These are phyloP conservation scores for Colletotrichum godetiae DNA, from an alignment of 2,329 filamentous ascomycete species.

Conservation along the genomic window DNA sequence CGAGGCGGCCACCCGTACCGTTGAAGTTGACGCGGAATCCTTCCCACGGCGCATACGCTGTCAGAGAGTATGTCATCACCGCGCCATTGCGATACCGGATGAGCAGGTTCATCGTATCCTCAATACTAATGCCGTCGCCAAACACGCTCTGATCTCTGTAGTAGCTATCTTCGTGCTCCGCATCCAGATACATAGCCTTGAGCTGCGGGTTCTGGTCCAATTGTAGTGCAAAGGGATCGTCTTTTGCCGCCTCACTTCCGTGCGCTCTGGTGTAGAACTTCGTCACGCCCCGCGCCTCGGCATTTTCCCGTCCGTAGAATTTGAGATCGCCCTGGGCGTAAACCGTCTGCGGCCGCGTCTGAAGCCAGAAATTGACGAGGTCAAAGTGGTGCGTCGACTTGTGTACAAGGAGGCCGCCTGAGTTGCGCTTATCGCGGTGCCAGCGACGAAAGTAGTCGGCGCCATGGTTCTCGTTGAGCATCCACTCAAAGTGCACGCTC, in stretches of 20 bases:
- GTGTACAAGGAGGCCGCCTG: slow-evolving; percentile 59
- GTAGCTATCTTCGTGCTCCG: slow-evolving; percentile 72
- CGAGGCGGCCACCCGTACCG: slow-evolving; percentile 67
- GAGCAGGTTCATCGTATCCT: slow-evolving; percentile 72
- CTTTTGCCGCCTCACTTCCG: slow-evolving; percentile 60
- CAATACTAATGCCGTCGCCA: slow-evolving; percentile 71
- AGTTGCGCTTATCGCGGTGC: slow-evolving; percentile 61
- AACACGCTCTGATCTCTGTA: slow-evolving; percentile 72
- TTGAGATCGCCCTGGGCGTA: slow-evolving; percentile 58
- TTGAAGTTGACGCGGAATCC: slow-evolving; percentile 69
- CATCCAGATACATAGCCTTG: slow-evolving; percentile 69
- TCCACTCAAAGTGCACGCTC: slow-evolving; percentile 62
- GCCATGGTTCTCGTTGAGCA: slow-evolving; percentile 60
- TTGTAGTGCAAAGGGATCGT: slow-evolving; percentile 70
- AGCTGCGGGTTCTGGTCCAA: slow-evolving; percentile 63
- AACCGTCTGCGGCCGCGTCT: slow-evolving; percentile 54
- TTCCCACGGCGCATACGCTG: slow-evolving; percentile 72
- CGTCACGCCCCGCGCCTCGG: slow-evolving; percentile 56
- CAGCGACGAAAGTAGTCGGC: slow-evolving; percentile 63
- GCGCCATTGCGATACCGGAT: slow-evolving; percentile 68
- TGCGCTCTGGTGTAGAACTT: slow-evolving; percentile 62
- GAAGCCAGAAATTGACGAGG: slow-evolving; percentile 62
- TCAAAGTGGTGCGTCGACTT: slow-evolving; percentile 65
- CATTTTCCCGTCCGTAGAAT: slow-evolving; percentile 63
- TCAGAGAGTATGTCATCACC: slow-evolving; percentile 68